Percentiles rank a stretch among this genome's conserved stretches.
These are phyloP conservation scores for Stemphylium vesicarium DNA, from an alignment of 2,329 filamentous ascomycete species.

Conservation along the genomic window DNA sequence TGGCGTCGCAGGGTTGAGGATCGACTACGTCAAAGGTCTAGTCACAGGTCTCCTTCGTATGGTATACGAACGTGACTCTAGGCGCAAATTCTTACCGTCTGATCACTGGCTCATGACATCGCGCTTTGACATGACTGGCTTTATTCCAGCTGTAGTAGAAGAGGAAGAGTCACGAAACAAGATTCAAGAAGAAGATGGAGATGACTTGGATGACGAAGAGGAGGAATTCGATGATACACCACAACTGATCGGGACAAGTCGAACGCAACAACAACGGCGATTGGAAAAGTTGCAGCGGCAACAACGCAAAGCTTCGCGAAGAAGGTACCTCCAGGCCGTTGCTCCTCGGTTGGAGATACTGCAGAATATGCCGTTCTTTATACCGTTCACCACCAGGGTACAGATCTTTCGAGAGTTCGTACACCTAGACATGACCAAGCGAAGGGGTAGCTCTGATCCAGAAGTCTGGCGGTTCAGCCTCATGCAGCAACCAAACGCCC, in stretches of 20 bases:
- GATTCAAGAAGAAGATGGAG: constrained; percentile 68
- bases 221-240: constrained; percentile 47
- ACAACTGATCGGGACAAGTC: constrained; percentile 60
- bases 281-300: constrained; percentile 68
- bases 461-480: constrained; percentile 74
- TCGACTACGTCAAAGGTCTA: constrained; percentile 79
- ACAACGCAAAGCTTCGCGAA: constrained; percentile 70
- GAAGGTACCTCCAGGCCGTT: constrained; percentile 76
- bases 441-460: constrained; percentile 73
- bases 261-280: constrained; percentile 67
- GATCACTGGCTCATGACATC: constrained; percentile 95
- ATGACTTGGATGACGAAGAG: constrained; percentile 56
- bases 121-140: constrained; percentile 84
- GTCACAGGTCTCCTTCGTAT: constrained; percentile 82
- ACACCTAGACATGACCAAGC: constrained; percentile 75
- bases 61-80: constrained; percentile 91
- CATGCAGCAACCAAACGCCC: constrained; percentile 41
- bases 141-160: constrained; percentile 82
- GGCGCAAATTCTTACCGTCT: constrained; percentile 80
- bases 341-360: constrained; percentile 88
- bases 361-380: constrained; percentile 95
- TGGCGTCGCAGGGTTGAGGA: constrained; percentile 73
- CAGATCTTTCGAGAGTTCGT: constrained; percentile 94
- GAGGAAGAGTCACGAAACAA: constrained; percentile 82
- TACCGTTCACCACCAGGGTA: constrained; percentile 89